Evolutionary conservation across 331 rosid species (phyloP).

Genomic region (Malus hybrid): DNA sequence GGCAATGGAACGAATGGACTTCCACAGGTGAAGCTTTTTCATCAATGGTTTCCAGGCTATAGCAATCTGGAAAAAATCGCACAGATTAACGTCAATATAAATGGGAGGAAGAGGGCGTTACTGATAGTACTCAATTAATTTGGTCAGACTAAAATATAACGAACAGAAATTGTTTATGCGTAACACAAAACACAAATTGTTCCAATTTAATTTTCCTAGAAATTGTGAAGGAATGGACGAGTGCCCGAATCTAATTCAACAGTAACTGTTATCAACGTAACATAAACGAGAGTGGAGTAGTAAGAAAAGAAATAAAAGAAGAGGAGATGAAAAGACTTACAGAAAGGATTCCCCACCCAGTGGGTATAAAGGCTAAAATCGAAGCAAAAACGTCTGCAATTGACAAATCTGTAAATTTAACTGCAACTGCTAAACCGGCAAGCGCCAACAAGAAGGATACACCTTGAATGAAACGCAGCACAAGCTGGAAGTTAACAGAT

Average conservation of each 20-base stretch:
- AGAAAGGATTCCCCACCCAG: slow-evolving; percentile 94
- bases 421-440: slow-evolving; percentile 69
- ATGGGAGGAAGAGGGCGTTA: neutral
- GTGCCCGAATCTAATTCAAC: too few species aligned
- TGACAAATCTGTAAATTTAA: slow-evolving; percentile 45
- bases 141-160: neutral
- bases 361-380: slow-evolving; percentile 79
- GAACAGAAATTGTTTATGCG: neutral
- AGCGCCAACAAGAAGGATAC: slow-evolving; percentile 65
- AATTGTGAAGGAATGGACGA: too few species aligned
- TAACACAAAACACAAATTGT: neutral
- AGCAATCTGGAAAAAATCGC: slow-evolving; percentile 56
- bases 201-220: neutral
- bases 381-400: slow-evolving; percentile 73
- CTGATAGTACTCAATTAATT: neutral
- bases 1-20: slow-evolving; percentile 77
- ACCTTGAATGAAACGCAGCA: slow-evolving; percentile 91
- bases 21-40: slow-evolving; percentile 73
- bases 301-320: neutral
- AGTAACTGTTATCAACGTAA: neutral
- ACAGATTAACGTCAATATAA: neutral
- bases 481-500: slow-evolving; percentile 87
- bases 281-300: neutral
- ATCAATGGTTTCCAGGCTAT: slow-evolving; percentile 85
- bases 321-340: slow-evolving; percentile 48